A percentile compares a stretch with the other conserved stretches of the same genome.
phyloP scores from a whole-genome alignment of 164 flowering plant genomes.

The Saururus chinensis region DNA sequence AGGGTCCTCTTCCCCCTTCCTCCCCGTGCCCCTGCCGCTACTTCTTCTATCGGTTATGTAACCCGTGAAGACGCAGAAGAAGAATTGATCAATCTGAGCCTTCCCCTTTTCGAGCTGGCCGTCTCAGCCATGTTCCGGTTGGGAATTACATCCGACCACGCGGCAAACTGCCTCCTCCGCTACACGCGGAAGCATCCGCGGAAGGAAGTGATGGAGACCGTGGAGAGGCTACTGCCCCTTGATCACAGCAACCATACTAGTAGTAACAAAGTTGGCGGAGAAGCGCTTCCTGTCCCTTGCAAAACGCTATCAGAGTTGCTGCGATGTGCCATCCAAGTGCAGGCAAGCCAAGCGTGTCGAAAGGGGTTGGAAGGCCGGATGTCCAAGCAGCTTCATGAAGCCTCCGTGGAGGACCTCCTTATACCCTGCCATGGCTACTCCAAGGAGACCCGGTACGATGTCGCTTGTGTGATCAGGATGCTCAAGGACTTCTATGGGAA shows the following conservation, averaged over 20 bases:
- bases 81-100: slow-evolving; percentile 34
- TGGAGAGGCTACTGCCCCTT: slow-evolving; percentile 52
- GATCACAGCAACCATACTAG: too few species aligned
- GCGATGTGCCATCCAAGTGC: slow-evolving; percentile 22
- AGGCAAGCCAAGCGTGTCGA: slow-evolving; percentile 37
- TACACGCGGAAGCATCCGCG: slow-evolving; percentile 35
- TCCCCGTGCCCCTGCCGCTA: slow-evolving; percentile 1
- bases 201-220: slow-evolving; percentile 50
- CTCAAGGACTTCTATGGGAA: slow-evolving; percentile 38
- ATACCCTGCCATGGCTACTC: slow-evolving; percentile 47
- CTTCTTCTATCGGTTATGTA: too few species aligned
- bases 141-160: slow-evolving; percentile 24
- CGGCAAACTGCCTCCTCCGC: slow-evolving; percentile 37
- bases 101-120: slow-evolving; percentile 35
- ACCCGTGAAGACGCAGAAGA: slow-evolving; percentile 17
- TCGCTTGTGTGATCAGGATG: slow-evolving; percentile 39
- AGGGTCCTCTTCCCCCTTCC: slow-evolving; percentile 26
- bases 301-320: slow-evolving; percentile 50
- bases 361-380: slow-evolving; percentile 44
- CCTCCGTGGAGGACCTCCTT: slow-evolving; percentile 37
- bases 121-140: slow-evolving; percentile 28
- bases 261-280: too few species aligned
- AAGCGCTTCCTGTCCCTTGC: slow-evolving; percentile 18
- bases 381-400: slow-evolving; percentile 24
- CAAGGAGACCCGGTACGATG: slow-evolving; percentile 33